phyloP scores from a whole-genome alignment of 2,329 filamentous ascomycete species.

The Diaporthe australafricana region DNA sequence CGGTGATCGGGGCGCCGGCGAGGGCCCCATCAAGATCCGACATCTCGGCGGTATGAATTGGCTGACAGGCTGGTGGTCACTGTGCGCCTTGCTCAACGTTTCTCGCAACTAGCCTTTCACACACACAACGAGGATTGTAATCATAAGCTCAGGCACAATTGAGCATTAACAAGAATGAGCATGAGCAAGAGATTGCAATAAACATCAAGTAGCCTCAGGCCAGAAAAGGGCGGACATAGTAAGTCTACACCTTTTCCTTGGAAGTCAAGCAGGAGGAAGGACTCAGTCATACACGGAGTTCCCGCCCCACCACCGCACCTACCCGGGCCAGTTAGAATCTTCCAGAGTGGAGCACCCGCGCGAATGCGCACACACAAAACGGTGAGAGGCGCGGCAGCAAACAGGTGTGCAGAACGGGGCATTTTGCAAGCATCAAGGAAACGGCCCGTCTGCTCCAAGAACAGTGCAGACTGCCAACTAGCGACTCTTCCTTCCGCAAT shows the following conservation, averaged over 20 bases:
- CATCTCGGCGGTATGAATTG: conserved; percentile 29
- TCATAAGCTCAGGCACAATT: conserved; percentile 32
- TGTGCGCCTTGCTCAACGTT: conserved; percentile 8
- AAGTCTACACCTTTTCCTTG: conserved; percentile 21
- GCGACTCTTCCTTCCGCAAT: no score
- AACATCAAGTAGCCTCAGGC: background rate
- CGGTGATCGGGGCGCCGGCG: conserved; percentile 18
- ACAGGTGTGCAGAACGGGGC: background rate
- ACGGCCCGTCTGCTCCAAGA: background rate
- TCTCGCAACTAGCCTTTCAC: background rate
- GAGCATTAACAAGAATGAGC: conserved; percentile 35
- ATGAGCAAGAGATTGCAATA: conserved; percentile 23
- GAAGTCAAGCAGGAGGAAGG: conserved; percentile 15
- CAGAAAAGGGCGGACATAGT: background rate
- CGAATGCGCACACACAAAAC: conserved; percentile 24
- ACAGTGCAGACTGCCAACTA: no score
- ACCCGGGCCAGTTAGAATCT: conserved; percentile 33
- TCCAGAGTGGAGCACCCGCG: conserved; percentile 25
- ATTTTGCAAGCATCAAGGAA: background rate
- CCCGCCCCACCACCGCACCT: conserved; percentile 20
- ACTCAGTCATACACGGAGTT: conserved; percentile 32
- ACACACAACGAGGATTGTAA: background rate
- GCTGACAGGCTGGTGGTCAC: background rate
- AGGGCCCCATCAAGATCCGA: conserved; percentile 19
- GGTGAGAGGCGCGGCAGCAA: background rate